Conservation (phyloP, 805 yeast genomes). For the Phaffomyces opuntiae region DNA sequence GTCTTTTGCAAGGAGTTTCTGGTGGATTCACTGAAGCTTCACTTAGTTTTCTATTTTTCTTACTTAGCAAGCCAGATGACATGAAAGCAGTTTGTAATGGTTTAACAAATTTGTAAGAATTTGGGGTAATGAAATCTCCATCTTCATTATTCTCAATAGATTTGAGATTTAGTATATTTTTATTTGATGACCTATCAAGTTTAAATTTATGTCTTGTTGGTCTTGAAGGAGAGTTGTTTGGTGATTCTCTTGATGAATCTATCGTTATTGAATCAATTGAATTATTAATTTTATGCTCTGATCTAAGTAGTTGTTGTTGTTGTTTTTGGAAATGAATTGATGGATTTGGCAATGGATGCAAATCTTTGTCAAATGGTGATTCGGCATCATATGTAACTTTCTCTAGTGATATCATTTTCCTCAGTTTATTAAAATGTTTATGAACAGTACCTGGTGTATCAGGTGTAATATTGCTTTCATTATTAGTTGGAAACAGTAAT, state of each 20-base stretch:
- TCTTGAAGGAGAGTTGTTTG: constrained; percentile 26
- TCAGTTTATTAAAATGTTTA: constrained; percentile 22
- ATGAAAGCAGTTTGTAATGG: constrained; percentile 83
- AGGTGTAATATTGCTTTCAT: constrained; percentile 3
- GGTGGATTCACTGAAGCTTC: constrained; percentile 38
- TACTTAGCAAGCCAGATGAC: constrained; percentile 64
- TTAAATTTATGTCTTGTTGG: constrained; percentile 25
- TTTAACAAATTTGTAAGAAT: constrained; percentile 60
- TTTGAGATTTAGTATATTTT: constrained; percentile 8
- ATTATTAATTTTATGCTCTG: neutral
- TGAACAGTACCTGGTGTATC: constrained; percentile 24
- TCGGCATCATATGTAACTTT: constrained; percentile 13
- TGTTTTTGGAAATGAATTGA: constrained; percentile 16
- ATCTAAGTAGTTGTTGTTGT: neutral
- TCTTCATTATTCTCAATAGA: constrained; percentile 3
- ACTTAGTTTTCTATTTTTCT: constrained; percentile 40
- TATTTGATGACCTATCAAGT: constrained; percentile 10
- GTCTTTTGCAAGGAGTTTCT: constrained; percentile 57
- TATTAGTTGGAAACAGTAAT: constrained; percentile 13
- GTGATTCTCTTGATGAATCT: constrained; percentile 11
- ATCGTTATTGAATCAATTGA: constrained; percentile 6
- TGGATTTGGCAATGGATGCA: constrained; percentile 23
- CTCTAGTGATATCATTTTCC: constrained; percentile 23
- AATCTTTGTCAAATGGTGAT: constrained; percentile 18
- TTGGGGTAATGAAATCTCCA: constrained; percentile 39